Conservation (phyloP, 495 filamentous ascomycete species). For the Alectoria sarmentosa region DNA sequence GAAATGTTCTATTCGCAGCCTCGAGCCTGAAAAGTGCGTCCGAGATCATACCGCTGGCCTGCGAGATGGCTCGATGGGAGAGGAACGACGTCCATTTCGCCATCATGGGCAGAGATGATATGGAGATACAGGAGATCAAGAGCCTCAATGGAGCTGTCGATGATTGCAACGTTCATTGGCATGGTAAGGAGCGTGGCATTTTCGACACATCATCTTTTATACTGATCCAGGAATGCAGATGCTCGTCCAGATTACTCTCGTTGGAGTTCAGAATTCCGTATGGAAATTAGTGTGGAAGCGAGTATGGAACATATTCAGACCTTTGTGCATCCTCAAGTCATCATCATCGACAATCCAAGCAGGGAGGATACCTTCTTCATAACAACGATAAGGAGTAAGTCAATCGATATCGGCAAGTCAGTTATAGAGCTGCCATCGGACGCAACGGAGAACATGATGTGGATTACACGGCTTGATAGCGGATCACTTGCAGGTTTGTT, state of each 20-base stretch:
- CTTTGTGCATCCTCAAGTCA: slow-evolving; percentile 43
- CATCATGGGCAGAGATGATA: slow-evolving; percentile 47
- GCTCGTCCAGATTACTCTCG: slow-evolving; percentile 42
- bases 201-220: not conserved
- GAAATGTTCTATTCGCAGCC: slow-evolving; percentile 45
- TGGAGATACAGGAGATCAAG: slow-evolving; percentile 45
- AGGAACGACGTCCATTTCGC: slow-evolving; percentile 48
- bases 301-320: slow-evolving; percentile 40
- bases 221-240: slow-evolving; percentile 34
- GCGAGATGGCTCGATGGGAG: slow-evolving; percentile 42
- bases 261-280: slow-evolving; percentile 43
- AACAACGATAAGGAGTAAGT: slow-evolving; percentile 42
- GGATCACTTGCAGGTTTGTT: slow-evolving; percentile 53
- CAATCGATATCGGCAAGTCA: slow-evolving; percentile 37
- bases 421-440: slow-evolving; percentile 62
- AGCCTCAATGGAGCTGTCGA: slow-evolving; percentile 40
- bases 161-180: slow-evolving; percentile 47
- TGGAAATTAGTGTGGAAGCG: slow-evolving; percentile 42
- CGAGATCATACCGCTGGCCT: slow-evolving; percentile 47
- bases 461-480: slow-evolving; percentile 70
- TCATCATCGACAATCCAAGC: slow-evolving; percentile 40
- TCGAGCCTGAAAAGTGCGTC: slow-evolving; percentile 45
- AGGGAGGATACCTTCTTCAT: slow-evolving; percentile 49
- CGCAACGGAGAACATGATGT: slow-evolving; percentile 54
- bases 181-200: slow-evolving; percentile 35